Evolutionary conservation across 768 basidiomycete genomes (phyloP), one percentile per base, ranked within the genome.

Genomic region (Fomitopsis serialis): DNA sequence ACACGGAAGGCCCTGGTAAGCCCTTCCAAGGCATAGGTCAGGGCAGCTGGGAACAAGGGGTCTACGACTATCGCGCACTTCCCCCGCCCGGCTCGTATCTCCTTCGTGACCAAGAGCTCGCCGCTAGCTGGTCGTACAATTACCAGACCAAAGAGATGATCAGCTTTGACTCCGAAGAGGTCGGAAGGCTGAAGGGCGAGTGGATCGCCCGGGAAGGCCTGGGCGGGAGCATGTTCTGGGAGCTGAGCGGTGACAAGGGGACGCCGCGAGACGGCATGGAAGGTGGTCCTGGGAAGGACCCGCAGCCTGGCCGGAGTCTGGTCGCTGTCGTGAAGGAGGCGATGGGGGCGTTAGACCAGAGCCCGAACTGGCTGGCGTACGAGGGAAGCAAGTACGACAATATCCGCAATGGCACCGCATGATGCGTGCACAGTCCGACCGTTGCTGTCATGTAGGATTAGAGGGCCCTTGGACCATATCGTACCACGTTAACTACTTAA

Each of bases 191-290:
- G 78, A 94, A 95, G 68, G 91, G 89, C 13, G 76, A 78, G 54
- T 98, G 87, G 73, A 93, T 98, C 64, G 74, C 73, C 61, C 76
- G 79, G 34, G 80, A 87, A 63, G 80, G 81, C 0, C 72, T 98
- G 3, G 91, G 89, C 6, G 97, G 97, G 0, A 89, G 87, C 52
- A 99, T 99, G 97, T 87, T 87, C 60, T 93, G 91, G 92, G 92
- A 95, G 67, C 74, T 96, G 40, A 88, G 86, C 59, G 92, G 91
- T 2, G 96, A 98, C 71, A 92, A 92, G 66, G 81, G 81, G 1
- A 71, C 71, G 4, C 60, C 67, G 27, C 78, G 88, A 48, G 81
- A 87, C 36, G 87, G 81, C 13, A 85, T 91, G 81, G 89, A 92
- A 58, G 69, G 71, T 8, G 87, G 89, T 2, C 75, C 71, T 1